A percentile compares a stretch with the other conserved stretches of the same genome.
These are phyloP conservation scores for Chaetomiaceae sp. DNA, from an alignment of 2,329 filamentous ascomycete species.

Conservation along the genomic window DNA sequence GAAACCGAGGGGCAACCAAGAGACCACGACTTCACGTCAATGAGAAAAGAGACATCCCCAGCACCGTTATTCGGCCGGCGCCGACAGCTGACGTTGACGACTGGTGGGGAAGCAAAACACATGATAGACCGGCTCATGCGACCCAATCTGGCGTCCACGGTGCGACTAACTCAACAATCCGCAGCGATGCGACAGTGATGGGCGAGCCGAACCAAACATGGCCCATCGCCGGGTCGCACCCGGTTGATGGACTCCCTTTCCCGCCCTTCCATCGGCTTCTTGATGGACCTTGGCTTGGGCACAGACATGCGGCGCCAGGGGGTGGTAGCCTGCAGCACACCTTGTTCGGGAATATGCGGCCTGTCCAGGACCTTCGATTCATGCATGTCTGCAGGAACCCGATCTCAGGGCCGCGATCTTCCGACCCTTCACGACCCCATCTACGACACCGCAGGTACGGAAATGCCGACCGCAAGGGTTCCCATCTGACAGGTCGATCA, in stretches of 20 bases:
- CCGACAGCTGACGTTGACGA: slow-evolving; percentile 5
- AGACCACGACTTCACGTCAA: neutral
- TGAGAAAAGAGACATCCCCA: neutral
- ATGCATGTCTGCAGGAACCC: slow-evolving; percentile 20
- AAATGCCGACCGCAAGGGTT: neutral
- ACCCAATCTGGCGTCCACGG: slow-evolving; percentile 23
- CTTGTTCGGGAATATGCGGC: slow-evolving; percentile 19
- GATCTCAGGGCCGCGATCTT: slow-evolving; percentile 11
- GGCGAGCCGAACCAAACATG: slow-evolving; percentile 24
- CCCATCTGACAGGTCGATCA: neutral
- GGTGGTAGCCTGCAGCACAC: slow-evolving; percentile 9
- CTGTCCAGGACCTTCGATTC: slow-evolving; percentile 10
- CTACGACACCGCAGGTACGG: neutral
- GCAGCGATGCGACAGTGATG: slow-evolving; percentile 16
- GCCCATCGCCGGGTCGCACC: slow-evolving; percentile 17
- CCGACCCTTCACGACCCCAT: neutral
- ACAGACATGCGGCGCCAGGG: slow-evolving; percentile 9
- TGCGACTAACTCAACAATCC: neutral
- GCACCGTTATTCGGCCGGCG: neutral
- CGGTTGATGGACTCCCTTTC: slow-evolving; percentile 19
- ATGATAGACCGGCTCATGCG: slow-evolving; percentile 28
- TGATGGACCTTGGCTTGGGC: slow-evolving; percentile 16
- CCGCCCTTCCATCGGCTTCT: slow-evolving; percentile 15
- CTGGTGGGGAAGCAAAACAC: slow-evolving; percentile 17
- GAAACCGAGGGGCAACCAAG: slow-evolving; percentile 8